Percentiles rank a stretch among this genome's conserved stretches.
phyloP scores from a whole-genome alignment of 495 filamentous ascomycete genomes.

The Penicillium nucicola region DNA sequence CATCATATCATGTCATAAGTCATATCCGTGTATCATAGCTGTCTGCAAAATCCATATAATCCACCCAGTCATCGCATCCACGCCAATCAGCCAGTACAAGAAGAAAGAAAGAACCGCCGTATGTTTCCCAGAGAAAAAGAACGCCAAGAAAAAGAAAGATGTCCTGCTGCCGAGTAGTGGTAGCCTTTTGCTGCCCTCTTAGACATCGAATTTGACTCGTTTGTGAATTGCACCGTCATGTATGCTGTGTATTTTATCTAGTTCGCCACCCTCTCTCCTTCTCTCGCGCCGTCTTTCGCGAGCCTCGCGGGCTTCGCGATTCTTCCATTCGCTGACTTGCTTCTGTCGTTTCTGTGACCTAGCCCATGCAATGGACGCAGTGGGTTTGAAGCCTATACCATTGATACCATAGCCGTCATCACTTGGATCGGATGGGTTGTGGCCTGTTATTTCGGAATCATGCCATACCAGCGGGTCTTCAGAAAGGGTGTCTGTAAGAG shows the following conservation, averaged over 20 bases:
- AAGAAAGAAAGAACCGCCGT: not conserved
- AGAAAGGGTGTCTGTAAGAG: conserved; percentile 34
- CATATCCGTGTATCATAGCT: conserved; percentile 30
- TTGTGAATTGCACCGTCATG: conserved; percentile 38
- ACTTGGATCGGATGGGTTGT: conserved; percentile 67
- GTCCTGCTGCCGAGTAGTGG: not conserved
- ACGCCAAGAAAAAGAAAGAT: not conserved
- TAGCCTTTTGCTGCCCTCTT: not conserved
- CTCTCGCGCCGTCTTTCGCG: conserved; percentile 68
- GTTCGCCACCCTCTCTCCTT: conserved; percentile 43
- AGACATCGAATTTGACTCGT: conserved; percentile 43
- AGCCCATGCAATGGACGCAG: conserved; percentile 74
- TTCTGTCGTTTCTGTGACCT: conserved; percentile 70
- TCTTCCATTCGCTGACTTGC: conserved; percentile 82
- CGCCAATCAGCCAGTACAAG: not conserved
- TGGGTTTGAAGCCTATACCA: conserved; percentile 89
- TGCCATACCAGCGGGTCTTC: conserved; percentile 69
- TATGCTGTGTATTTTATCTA: conserved; percentile 30
- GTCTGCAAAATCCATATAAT: conserved; percentile 12
- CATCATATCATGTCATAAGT: conserved; percentile 26
- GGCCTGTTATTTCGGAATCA: conserved; percentile 80
- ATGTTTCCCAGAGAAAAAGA: not conserved
- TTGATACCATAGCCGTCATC: conserved; percentile 82
- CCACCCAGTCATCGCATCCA: conserved; percentile 3
- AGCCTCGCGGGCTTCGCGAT: conserved; percentile 79